Evolutionary conservation across 2,329 filamentous ascomycete species (phyloP).

Genomic region (Talaromyces islandicus): DNA sequence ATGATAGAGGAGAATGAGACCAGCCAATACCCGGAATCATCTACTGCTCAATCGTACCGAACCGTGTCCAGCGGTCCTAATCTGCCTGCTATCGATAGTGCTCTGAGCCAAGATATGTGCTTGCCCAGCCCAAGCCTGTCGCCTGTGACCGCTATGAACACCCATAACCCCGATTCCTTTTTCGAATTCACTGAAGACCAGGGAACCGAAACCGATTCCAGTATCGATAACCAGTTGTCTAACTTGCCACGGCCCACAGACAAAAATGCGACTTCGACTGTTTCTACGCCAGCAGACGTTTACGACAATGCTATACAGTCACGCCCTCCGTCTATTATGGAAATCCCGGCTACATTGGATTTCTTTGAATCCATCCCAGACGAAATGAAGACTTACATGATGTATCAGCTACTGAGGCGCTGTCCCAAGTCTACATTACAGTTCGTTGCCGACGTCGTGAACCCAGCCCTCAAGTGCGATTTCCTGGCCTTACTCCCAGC

Average conservation of each 20-base stretch:
- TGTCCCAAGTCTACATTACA: conserved; percentile 85
- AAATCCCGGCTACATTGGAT: conserved; percentile 80
- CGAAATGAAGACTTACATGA: conserved; percentile 90
- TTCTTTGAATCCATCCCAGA: conserved; percentile 86
- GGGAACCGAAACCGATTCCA: conserved; percentile 38
- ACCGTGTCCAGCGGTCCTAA: conserved; percentile 18
- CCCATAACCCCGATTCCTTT: conserved; percentile 36
- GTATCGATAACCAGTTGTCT: conserved; percentile 32
- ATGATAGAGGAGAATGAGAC: conserved; percentile 17
- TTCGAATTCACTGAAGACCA: conserved; percentile 35
- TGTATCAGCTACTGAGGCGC: conserved; percentile 88
- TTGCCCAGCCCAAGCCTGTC: conserved; percentile 92
- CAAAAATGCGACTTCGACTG: conserved; percentile 12
- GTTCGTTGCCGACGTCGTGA: conserved; percentile 83
- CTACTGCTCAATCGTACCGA: conserved; percentile 13
- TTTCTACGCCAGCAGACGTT: not conserved
- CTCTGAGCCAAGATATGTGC: conserved; percentile 78
- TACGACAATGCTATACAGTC: conserved; percentile 18
- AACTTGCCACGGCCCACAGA: conserved; percentile 17
- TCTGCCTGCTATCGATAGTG: conserved; percentile 57
- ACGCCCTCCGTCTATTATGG: conserved; percentile 51
- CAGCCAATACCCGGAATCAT: conserved; percentile 14
- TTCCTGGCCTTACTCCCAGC: conserved; percentile 78
- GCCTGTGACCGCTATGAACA: conserved; percentile 73
- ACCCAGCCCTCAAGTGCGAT: conserved; percentile 90